Conservation (phyloP, 768 basidiomycete genomes). For the Megacollybia marginata region DNA sequence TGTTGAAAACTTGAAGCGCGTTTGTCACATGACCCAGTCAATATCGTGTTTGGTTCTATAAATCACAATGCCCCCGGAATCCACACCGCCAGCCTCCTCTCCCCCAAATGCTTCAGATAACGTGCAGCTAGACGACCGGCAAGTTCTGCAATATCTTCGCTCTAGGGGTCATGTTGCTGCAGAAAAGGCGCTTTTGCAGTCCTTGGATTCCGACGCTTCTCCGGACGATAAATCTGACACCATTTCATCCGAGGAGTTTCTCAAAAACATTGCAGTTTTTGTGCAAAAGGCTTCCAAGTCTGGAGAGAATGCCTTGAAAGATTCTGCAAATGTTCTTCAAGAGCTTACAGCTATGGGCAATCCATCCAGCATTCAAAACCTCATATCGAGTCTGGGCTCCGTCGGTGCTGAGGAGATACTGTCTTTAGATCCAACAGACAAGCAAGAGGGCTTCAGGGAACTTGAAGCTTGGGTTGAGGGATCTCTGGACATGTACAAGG, state of each 20-base stretch:
- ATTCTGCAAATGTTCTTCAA: conserved; percentile 56
- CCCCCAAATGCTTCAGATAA: not conserved
- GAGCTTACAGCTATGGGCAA: conserved; percentile 65
- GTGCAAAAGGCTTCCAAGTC: conserved; percentile 60
- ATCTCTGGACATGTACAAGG: conserved; percentile 86
- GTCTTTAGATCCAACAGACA: conserved; percentile 75
- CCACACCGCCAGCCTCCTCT: conserved; percentile 7
- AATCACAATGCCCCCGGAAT: conserved; percentile 7
- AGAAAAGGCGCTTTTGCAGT: conserved; percentile 41
- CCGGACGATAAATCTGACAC: conserved; percentile 32
- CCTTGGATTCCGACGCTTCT: conserved; percentile 30
- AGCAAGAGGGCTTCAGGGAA: conserved; percentile 79
- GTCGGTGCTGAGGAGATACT: conserved; percentile 80
- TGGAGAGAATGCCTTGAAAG: conserved; percentile 67
- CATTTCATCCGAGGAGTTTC: conserved; percentile 39
- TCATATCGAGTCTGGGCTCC: conserved; percentile 70
- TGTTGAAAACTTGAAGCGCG: conserved; percentile 3
- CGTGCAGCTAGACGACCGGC: conserved; percentile 30
- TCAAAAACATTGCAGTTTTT: conserved; percentile 55
- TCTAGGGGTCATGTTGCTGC: conserved; percentile 38
- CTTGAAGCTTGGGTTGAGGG: conserved; percentile 87
- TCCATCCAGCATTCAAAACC: conserved; percentile 63
- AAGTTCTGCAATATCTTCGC: conserved; percentile 42
- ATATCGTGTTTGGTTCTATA: not conserved
- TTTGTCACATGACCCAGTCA: conserved; percentile 4